Evolutionary conservation across 805 yeast species (phyloP), one percentile per base, ranked within the genome.

Genomic region (Blastobotrys parvus): DNA sequence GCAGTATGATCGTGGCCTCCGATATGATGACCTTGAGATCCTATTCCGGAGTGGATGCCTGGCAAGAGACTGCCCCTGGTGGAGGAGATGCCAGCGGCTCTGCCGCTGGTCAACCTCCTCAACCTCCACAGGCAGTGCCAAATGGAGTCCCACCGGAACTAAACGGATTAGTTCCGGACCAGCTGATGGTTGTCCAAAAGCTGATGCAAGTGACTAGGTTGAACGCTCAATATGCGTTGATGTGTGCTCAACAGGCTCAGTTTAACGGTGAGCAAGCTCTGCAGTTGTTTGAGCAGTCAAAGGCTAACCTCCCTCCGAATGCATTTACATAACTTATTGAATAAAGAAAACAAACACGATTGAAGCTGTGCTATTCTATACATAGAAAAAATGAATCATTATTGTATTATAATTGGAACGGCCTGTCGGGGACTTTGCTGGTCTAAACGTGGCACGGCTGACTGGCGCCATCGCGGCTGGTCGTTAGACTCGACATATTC

Each of bases 191-290:
- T 3, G 70, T 85, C 15, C 71, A 74, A 18, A 80, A 74, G 54
- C 64, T 90, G 19, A 75, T 82, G 63, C 60, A 72, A 21, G 85
- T 82, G 49, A 89, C 97, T 0, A 77, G 78, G 39, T 68, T 89
- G 52, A 88, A 75, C 51, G 68, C 83, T n/a, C 83, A 84, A 54
- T 89, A 79, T 60, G 84, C 90, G 0, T 65, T 78, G 21, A 76
- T 89, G 83, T 71, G 92, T 32, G 81, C 88, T 45, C 88, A 87
- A 59, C 95, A 88, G 61, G 86, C 95, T 55, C 72, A 75, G 43
- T 89, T 94, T 89, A 82, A 84, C 60, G 80, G 77, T 52, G 78
- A 75, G 21, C 71, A 67, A 42, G 89, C 95, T 21, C 65, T 77
- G 11, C 71, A 70, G 35, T 80, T 84, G 44, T 90, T 90, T 63